These are phyloP conservation scores for Aspergillus sp. DNA, from an alignment of 2,329 filamentous ascomycete genomes.

Conservation along the genomic window DNA sequence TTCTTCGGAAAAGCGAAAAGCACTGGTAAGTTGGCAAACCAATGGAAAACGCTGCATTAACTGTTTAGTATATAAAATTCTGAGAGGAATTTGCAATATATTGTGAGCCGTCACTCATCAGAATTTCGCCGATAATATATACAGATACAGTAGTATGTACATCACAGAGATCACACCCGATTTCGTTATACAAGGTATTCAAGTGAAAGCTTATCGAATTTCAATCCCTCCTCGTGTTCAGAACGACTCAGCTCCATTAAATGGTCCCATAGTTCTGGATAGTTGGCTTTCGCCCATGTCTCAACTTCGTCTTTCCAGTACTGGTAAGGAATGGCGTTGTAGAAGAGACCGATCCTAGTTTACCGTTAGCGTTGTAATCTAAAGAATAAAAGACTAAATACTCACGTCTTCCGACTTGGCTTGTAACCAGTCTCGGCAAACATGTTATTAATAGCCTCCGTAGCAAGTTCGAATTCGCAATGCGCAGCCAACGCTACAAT, in stretches of 20 bases:
- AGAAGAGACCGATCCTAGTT: slow-evolving; percentile 63
- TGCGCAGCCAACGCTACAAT: slow-evolving; percentile 68
- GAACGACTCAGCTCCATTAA: slow-evolving; percentile 44
- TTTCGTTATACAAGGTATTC: slow-evolving; percentile 15
- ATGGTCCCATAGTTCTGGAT: slow-evolving; percentile 62
- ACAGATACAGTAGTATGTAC: too few relatives aligned
- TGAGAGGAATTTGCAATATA: too few relatives aligned
- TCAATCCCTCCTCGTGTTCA: slow-evolving; percentile 27
- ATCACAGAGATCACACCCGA: too few relatives aligned
- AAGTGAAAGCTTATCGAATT: slow-evolving; percentile 24
- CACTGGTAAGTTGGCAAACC: too few relatives aligned
- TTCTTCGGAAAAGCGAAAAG: too few relatives aligned
- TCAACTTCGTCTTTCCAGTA: slow-evolving; percentile 64
- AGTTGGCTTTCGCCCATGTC: slow-evolving; percentile 63
- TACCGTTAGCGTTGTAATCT: slow-evolving; percentile 5
- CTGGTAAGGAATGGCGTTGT: slow-evolving; percentile 63
- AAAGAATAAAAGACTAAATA: neutral
- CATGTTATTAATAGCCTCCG: slow-evolving; percentile 60
- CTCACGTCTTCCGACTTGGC: slow-evolving; percentile 67
- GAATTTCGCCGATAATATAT: too few relatives aligned
- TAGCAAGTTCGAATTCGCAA: slow-evolving; percentile 61
- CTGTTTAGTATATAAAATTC: too few relatives aligned
- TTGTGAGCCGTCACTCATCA: too few relatives aligned
- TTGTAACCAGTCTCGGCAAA: slow-evolving; percentile 58
- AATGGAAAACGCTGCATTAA: too few relatives aligned